Evolutionary conservation across 345 rosid species (phyloP), one percentile per base, ranked within the genome.

Genomic region (Linum tenue): DNA sequence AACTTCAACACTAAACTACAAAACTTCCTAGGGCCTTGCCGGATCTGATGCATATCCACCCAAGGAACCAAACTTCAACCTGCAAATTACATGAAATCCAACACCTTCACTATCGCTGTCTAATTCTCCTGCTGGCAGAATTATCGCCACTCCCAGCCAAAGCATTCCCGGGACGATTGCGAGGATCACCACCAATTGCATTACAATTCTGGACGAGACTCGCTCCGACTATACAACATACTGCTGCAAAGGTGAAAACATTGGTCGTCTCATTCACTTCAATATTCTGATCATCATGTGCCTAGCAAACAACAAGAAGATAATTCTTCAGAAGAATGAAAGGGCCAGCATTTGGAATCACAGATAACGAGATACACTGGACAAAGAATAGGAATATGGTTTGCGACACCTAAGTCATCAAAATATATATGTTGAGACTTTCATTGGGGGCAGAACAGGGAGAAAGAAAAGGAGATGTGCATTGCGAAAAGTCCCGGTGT

Each of bases 41-140:
- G 31, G 31, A 22, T 22, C 31, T 22, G 31, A 22, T 22, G 31
- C 31, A 22, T 22, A 22, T 22, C 31, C 31, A 22, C 31, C 31
- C 31, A 22, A 22, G 31, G 31, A 22, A 22, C 31, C 31, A 60
- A 64, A 69, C 44, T 66, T 76, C 76, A 76, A 43, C 81, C 77
- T 76, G 77, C 71, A 72, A 64, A 64, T 61, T 71, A 60, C 66
- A 43, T 44, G 56, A 65, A 67, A 56, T 22, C 31, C 31, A 22
- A 22, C 31, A 22, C 31, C 50, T 41, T 56, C 43, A 35, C 62
- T 36, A 56, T 41, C 5, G 2, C 1, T 16, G 36, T 44, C 35
- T 22, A 37, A 50, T 15, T 41, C 48, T 39, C 17, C 37, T 31
- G 41, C 44, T 55, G 39, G 15, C 22, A 57, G 31, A 22, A 11